phyloP scores from a whole-genome alignment of 2,329 filamentous ascomycete species.

The Cadophora malorum region DNA sequence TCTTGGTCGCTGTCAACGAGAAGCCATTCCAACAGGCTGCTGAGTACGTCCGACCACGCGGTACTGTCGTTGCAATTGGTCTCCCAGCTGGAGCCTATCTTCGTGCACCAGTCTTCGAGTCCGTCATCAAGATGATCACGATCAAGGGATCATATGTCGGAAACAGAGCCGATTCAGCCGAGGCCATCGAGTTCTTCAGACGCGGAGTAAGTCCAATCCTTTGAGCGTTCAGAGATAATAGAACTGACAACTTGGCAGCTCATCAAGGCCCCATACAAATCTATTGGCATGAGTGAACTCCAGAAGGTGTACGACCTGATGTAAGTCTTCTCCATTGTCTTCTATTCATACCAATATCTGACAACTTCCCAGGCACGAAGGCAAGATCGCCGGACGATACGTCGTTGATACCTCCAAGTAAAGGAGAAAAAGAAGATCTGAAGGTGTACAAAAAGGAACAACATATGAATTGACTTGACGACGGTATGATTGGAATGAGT shows the following conservation, averaged over 20 bases:
- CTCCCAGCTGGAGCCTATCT: slow-evolving; percentile 82
- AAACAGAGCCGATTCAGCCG: slow-evolving; percentile 84
- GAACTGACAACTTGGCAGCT: slow-evolving; percentile 18
- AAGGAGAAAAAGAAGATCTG: slow-evolving; percentile 23
- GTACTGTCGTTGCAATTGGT: slow-evolving; percentile 87
- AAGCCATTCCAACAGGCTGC: slow-evolving; percentile 96
- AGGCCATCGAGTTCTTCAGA: slow-evolving; percentile 89
- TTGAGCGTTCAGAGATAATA: neutral
- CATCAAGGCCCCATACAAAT: slow-evolving; percentile 88
- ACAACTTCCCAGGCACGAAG: slow-evolving; percentile 60
- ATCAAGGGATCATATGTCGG: slow-evolving; percentile 96
- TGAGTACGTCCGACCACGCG: slow-evolving; percentile 81
- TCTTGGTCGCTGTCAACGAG: slow-evolving; percentile 86
- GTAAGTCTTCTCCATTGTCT: slow-evolving; percentile 46
- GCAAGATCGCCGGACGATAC: slow-evolving; percentile 78
- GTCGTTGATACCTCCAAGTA: slow-evolving; percentile 77
- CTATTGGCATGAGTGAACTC: slow-evolving; percentile 79
- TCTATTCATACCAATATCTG: neutral
- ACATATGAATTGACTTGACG: neutral
- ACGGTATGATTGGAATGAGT: neutral
- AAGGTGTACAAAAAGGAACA: neutral
- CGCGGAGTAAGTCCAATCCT: slow-evolving; percentile 61
- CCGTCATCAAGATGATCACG: slow-evolving; percentile 86
- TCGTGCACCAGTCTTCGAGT: slow-evolving; percentile 85
- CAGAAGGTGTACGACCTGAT: slow-evolving; percentile 81